These are phyloP conservation scores for Eimeria maxima DNA, from an alignment of 169 alveolate genomes.

Conservation along the genomic window DNA sequence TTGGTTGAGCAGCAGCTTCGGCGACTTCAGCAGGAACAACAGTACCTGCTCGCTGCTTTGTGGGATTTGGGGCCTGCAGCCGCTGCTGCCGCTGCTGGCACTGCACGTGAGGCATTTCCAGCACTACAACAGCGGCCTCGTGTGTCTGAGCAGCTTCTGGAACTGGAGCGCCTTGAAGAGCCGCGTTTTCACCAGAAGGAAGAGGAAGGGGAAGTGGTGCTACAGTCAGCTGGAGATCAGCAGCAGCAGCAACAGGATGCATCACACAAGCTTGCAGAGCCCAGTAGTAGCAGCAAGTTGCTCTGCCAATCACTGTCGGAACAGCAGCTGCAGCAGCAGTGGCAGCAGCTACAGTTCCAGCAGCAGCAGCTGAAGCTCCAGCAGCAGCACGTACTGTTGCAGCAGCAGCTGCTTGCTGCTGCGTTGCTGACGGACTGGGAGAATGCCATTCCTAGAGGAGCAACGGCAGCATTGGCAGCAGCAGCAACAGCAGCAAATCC, in stretches of 20 bases:
- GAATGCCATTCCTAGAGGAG: neutral
- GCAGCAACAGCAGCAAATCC: neutral
- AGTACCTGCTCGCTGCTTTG: constrained; percentile 6
- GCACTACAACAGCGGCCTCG: constrained; percentile 23
- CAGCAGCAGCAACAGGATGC: constrained; percentile 1
- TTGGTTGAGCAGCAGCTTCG: constrained; percentile 33
- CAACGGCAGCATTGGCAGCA: constrained; percentile 1
- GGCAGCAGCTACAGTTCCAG: constrained; percentile 14
- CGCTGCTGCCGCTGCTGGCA: neutral
- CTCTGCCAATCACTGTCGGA: neutral
- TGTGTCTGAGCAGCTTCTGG: constrained; percentile 28
- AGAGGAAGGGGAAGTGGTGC: neutral
- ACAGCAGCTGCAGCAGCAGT: constrained; percentile 42
- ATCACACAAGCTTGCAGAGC: neutral
- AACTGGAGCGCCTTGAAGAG: neutral
- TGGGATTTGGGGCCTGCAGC: constrained; percentile 37
- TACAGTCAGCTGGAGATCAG: neutral
- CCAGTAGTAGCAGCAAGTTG: neutral
- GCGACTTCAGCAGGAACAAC: constrained; percentile 43
- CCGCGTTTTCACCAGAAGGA: neutral
- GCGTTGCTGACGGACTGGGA: constrained; percentile 12
- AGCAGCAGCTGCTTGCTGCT: constrained; percentile 28
- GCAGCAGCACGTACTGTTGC: constrained; percentile 29
- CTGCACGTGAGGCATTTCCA: neutral
- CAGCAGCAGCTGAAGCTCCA: constrained; percentile 19